These are phyloP conservation scores for Rhizopus microsporus DNA, from an alignment of 371 early-diverging fungal species.

Conservation along the genomic window DNA sequence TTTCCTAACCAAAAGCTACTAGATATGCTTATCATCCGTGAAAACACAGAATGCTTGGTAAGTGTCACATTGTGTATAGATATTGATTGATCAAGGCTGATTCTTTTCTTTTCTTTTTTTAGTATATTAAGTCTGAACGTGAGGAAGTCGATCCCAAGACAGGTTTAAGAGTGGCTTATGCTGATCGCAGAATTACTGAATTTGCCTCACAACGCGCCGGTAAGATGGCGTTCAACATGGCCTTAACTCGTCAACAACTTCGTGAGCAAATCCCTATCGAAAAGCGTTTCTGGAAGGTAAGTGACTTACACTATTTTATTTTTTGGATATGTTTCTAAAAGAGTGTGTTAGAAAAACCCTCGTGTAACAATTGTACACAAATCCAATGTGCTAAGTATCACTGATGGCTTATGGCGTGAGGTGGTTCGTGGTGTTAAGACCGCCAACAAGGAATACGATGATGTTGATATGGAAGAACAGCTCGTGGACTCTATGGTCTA, in stretches of 20 bases:
- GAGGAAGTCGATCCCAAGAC: conserved; percentile 64
- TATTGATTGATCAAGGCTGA: neutral
- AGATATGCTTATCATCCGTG: conserved; percentile 94
- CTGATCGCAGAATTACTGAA: conserved; percentile 89
- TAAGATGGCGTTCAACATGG: conserved; percentile 87
- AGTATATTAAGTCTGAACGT: conserved; percentile 88
- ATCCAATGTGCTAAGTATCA: conserved; percentile 89
- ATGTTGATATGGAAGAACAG: conserved; percentile 88
- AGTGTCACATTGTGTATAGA: conserved; percentile 5
- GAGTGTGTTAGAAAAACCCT: conserved; percentile 46
- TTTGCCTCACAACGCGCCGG: conserved; percentile 85
- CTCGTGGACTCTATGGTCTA: conserved; percentile 96
- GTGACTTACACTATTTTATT: neutral
- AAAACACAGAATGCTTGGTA: conserved; percentile 97
- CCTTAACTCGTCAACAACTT: conserved; percentile 73
- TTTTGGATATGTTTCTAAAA: neutral
- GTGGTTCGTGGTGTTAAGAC: conserved; percentile 77
- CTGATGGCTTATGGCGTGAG: conserved; percentile 95
- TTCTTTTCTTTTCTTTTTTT: neutral
- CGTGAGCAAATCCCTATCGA: conserved; percentile 61
- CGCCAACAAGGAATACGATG: conserved; percentile 54
- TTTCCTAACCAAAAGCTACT: conserved; percentile 68
- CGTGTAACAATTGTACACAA: conserved; percentile 96
- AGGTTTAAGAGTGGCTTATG: conserved; percentile 75
- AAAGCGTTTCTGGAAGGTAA: conserved; percentile 66